Evolutionary conservation across 148 eudicot species (phyloP).

Genomic region (Cornus florida): DNA sequence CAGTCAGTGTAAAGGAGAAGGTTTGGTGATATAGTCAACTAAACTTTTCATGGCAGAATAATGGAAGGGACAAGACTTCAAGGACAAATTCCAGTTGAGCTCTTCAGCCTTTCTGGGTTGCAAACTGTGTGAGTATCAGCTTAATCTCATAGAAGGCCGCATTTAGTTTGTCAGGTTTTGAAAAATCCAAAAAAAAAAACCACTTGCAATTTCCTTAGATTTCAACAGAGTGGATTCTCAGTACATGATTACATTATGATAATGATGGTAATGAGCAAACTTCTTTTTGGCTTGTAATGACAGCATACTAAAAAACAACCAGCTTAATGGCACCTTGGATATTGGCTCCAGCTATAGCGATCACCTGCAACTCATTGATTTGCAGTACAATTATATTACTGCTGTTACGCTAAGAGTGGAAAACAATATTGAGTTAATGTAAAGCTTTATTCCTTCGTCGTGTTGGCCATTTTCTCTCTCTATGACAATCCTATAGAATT

Average conservation of each 20-base stretch:
- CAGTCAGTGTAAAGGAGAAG: not conserved
- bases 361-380: constrained; percentile 37
- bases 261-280: not conserved
- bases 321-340: constrained; percentile 49
- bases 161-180: not conserved
- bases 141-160: not conserved
- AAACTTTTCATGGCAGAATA: constrained; percentile 35
- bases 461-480: not conserved
- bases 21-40: not conserved
- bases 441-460: constrained; percentile 6
- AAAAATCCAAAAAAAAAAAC: not conserved
- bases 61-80: constrained; percentile 54
- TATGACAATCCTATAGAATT: not conserved
- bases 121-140: constrained; percentile 62
- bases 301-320: constrained; percentile 55
- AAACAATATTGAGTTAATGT: constrained; percentile 35
- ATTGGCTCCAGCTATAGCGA: constrained; percentile 39
- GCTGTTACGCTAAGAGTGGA: constrained; percentile 21
- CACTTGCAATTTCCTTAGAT: not conserved
- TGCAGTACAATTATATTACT: constrained; percentile 54
- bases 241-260: not conserved
- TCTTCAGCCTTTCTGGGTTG: constrained; percentile 62
- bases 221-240: not conserved
- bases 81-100: constrained; percentile 55
- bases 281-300: constrained; percentile 14